A percentile compares a stretch with the other conserved stretches of the same genome.
Conservation (phyloP, 495 filamentous ascomycete species). For the Beverwykella pulmonaria region DNA sequence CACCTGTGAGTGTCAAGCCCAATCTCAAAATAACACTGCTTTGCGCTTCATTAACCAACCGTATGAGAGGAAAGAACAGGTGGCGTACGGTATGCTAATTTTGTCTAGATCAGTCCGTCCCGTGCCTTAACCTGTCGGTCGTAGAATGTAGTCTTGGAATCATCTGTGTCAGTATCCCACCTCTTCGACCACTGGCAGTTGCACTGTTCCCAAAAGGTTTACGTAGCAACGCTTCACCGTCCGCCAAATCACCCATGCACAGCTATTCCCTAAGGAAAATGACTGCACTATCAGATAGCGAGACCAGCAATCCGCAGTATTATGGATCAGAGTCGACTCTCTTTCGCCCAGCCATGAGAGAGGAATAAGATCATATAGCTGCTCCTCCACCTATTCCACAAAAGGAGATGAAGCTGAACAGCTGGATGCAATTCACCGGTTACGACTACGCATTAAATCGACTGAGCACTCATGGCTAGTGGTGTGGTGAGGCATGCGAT, state of each 20-base stretch:
- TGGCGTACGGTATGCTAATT: background rate
- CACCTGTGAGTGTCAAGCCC: slow-evolving; percentile 18
- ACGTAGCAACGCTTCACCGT: slow-evolving; percentile 8
- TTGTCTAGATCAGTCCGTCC: slow-evolving; percentile 16
- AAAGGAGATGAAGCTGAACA: slow-evolving; percentile 4
- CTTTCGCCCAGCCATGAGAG: background rate
- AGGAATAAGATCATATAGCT: background rate
- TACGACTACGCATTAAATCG: background rate
- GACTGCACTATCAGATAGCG: background rate
- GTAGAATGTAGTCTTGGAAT: slow-evolving; percentile 36
- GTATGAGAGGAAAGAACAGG: background rate
- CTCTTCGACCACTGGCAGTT: slow-evolving; percentile 24
- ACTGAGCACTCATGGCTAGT: no score
- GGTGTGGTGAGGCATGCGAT: no score
- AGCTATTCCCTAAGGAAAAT: background rate
- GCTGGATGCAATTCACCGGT: background rate
- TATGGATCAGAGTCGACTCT: background rate
- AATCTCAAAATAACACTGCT: background rate
- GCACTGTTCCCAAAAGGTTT: slow-evolving; percentile 20
- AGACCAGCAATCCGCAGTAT: background rate
- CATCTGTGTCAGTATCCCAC: slow-evolving; percentile 34
- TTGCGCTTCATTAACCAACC: background rate
- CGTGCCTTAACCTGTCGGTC: slow-evolving; percentile 26
- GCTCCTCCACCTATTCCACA: background rate
- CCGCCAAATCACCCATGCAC: background rate